Evolutionary conservation across 2,329 filamentous ascomycete genomes (phyloP), one percentile per base, ranked within the genome.

Genomic region (Calonectria multiphialidica): DNA sequence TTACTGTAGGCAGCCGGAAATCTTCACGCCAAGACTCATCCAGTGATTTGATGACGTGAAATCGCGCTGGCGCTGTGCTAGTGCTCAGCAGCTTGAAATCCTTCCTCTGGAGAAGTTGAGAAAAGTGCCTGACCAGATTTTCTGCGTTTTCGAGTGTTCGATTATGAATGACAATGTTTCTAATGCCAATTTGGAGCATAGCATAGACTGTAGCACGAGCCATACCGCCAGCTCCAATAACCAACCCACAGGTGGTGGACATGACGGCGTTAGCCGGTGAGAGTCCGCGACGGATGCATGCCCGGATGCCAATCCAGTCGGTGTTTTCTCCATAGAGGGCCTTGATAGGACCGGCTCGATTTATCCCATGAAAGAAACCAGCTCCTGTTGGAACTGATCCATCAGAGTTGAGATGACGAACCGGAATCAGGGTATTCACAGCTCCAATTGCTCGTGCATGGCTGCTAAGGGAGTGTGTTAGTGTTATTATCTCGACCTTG

Each of bases 251-350:
- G 2, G 87, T 88, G 12, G 83, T 86, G 0, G 89, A 85, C 3
- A 90, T 87, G 0, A 93, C 88, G 2, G 90, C 90, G 73, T 93
- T 93, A 4, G 93, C 92, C 0, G 94, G 94, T 0, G 93, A 95
- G 2, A 95, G 85, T 2, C 93, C 93, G 37, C 93, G 88, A 7
- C 92, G 89, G 49, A 96, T 90, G 79, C 93, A 95, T 3, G 92
- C 93, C 66, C 92, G 87, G 49, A 96, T 94, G 6, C 94, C 94
- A 40, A 95, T 93, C 92, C 94, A 96, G 81, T 96, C 94, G 0
- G 93, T 95, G 72, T 96, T 96, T 71, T 95, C 93, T 1, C 93
- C 94, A 74, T 95, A 94, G 0, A 95, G 86, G 0, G 92, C 93
- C 73, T 90, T 89, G 8, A 95, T 90, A 0, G 91, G 89, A 0